Evolutionary conservation across 768 basidiomycete genomes (phyloP), one percentile per base, ranked within the genome.

Genomic region (Leucocoprinus leucothites): DNA sequence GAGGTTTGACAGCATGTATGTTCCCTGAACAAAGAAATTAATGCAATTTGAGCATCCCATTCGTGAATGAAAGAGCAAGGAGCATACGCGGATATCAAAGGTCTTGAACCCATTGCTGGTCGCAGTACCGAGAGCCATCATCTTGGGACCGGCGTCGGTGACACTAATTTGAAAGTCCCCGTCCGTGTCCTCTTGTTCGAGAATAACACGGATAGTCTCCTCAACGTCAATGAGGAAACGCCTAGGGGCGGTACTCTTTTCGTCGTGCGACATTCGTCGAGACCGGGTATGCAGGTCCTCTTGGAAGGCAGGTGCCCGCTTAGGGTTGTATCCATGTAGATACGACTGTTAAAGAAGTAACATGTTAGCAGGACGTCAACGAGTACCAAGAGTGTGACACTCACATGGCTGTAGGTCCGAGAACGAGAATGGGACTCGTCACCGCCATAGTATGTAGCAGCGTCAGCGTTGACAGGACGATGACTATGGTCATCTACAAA

Each of bases 1-100:
- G 22, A 99, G 82, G 71, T 98, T 98, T 11, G 96, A 98, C 44
- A 99, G 78, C 96, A 98, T 98, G 72, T 98, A 99, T n/a, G 90
- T 98, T 40, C 97, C 96, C 89, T 95, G 65, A 22, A 14, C 63
- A 51, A 57, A 34, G 8, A 19, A 22, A 36, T 31, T 2, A 24
- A 35, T 8, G 9, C 2, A 31, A 3, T 35, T 6, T 56, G 2
- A 35, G 45, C 18, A 22, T 7, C 11, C 21, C 18, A 50, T 6
- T 14, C n/a, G n/a, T n/a, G 25, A n/a, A 22, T 21, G 44, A 21
- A 4, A 13, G 5, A 13, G 4, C 31, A 47, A 38, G 34, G 56
- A 8, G 69, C 82, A 60, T 68, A 93, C 91, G 43, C 96, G 81
- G 59, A 98, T 93, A 71, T 99, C 96, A 69, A 97, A 97, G 2